Conservation (phyloP, 2,329 filamentous ascomycete genomes). For the Uncinocarpus reesii region DNA sequence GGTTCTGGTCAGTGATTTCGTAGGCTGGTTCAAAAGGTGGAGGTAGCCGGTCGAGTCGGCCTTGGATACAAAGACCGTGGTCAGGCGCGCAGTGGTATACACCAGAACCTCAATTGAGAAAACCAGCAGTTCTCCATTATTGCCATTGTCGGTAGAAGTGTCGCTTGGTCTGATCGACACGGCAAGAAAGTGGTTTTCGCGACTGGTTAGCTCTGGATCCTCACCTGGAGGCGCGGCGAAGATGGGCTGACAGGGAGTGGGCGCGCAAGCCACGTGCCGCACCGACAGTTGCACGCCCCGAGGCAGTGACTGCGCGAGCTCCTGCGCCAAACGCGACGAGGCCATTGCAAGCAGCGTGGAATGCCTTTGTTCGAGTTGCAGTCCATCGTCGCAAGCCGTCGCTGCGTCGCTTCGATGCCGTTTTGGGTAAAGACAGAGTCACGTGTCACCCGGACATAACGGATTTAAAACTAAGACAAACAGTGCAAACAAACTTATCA, state of each 20-base stretch:
- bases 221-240: conserved; percentile 66
- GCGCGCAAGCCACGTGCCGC: conserved; percentile 80
- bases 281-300: conserved; percentile 52
- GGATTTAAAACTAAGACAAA: background rate
- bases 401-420: background rate
- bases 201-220: conserved; percentile 65
- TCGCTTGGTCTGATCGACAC: conserved; percentile 39
- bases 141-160: conserved; percentile 16
- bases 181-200: conserved; percentile 71
- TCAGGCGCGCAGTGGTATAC: conserved; percentile 69
- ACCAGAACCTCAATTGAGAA: conserved; percentile 81
- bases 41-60: conserved; percentile 92
- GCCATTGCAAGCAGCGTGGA: background rate
- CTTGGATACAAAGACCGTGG: conserved; percentile 89
- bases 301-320: conserved; percentile 45
- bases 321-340: conserved; percentile 26
- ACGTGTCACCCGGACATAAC: background rate
- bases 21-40: conserved; percentile 50
- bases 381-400: background rate
- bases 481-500: background rate
- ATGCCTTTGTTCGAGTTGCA: background rate
- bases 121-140: conserved; percentile 52
- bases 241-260: conserved; percentile 61
- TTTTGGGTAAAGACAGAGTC: no score
- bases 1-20: conserved; percentile 59